Conservation (phyloP, 768 basidiomycete genomes). For the Pleurotus eryngii region DNA sequence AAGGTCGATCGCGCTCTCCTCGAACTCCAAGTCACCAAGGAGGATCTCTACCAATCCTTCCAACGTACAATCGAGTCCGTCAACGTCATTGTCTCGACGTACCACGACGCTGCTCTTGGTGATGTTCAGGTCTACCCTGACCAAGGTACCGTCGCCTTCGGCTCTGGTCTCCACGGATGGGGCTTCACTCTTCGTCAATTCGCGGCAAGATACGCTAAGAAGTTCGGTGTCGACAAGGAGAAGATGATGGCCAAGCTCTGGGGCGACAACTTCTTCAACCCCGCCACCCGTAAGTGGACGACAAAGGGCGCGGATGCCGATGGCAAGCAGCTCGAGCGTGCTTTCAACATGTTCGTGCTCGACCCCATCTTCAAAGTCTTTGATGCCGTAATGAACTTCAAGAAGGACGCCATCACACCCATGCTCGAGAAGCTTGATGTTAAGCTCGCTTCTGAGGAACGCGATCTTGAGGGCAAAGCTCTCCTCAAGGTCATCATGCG, state of each 20-base stretch:
- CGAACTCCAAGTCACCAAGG: constrained; percentile 96
- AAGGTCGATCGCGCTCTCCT: constrained; percentile 99
- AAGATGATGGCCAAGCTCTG: constrained; percentile 98
- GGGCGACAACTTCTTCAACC: constrained; percentile 99
- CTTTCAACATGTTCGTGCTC: constrained; percentile 97
- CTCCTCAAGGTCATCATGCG: constrained; percentile 98
- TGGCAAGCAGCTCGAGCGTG: constrained; percentile 93
- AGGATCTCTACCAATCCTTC: constrained; percentile 97
- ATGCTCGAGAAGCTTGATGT: constrained; percentile 98
- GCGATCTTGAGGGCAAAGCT: constrained; percentile 91
- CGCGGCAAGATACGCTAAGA: constrained; percentile 91
- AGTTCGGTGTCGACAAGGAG: constrained; percentile 97
- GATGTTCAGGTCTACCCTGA: constrained; percentile 99
- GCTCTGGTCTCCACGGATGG: constrained; percentile 99
- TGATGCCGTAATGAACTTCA: constrained; percentile 98
- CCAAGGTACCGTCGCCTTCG: constrained; percentile 97
- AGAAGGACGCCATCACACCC: constrained; percentile 79
- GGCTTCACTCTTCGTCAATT: constrained; percentile 99
- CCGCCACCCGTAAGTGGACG: constrained; percentile 93
- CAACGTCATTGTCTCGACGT: constrained; percentile 98
- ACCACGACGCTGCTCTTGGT: constrained; percentile 90
- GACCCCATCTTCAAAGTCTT: constrained; percentile 99
- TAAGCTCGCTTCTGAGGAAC: constrained; percentile 83
- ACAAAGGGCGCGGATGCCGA: constrained; percentile 71
- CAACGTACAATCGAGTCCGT: constrained; percentile 95